phyloP scores from a whole-genome alignment of 441 rosid species.

The Lepidium campestre region DNA sequence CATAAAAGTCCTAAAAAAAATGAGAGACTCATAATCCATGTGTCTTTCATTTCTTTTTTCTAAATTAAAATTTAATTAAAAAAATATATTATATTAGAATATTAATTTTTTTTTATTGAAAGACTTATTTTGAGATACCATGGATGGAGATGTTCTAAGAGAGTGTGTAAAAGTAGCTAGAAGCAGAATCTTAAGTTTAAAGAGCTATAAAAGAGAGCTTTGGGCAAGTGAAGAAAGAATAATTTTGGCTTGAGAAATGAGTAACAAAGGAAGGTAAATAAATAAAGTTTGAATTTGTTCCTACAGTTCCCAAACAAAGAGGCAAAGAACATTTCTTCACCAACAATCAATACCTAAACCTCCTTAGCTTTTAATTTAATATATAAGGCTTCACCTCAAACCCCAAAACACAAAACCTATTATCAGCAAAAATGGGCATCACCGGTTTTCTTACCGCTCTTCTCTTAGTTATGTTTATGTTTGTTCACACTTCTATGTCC shows the following conservation, averaged over 20 bases:
- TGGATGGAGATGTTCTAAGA: too few relatives aligned
- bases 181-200: slow-evolving; percentile 21
- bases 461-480: slow-evolving; percentile 31
- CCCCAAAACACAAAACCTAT: neutral
- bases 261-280: slow-evolving; percentile 26
- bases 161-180: neutral
- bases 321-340: slow-evolving; percentile 42
- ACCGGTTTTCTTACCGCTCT: slow-evolving; percentile 26
- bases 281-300: slow-evolving; percentile 25
- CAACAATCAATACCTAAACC: slow-evolving; percentile 44
- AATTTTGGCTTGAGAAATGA: slow-evolving; percentile 36
- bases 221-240: slow-evolving; percentile 42
- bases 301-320: slow-evolving; percentile 29
- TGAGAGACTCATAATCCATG: too few relatives aligned
- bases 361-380: neutral
- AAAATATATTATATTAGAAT: too few relatives aligned
- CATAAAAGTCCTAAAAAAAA: too few relatives aligned
- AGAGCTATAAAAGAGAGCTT: slow-evolving; percentile 13
- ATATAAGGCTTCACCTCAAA: neutral
- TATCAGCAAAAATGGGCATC: slow-evolving; percentile 34
- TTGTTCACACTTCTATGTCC: slow-evolving; percentile 26
- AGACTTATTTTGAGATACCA: too few relatives aligned
- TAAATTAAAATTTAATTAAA: too few relatives aligned
- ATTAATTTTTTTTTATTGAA: too few relatives aligned
- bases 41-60: too few relatives aligned